A percentile compares a stretch with the other conserved stretches of the same genome.
Evolutionary conservation across 1,139 yeast genomes (phyloP).

Genomic region (Pneumocystis jirovecii): DNA sequence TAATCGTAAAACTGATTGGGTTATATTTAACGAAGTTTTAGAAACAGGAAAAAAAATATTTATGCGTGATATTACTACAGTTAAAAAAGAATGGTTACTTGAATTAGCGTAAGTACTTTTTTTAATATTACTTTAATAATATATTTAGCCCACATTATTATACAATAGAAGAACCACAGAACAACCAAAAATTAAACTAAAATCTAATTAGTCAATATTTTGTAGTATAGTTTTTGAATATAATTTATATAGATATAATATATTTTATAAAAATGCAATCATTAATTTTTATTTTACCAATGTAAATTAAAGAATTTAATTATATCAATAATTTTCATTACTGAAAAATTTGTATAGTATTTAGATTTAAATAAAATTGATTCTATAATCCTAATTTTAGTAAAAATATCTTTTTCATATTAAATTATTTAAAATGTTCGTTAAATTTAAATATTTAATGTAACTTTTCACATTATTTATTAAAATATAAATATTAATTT

Average conservation of each 20-base stretch:
- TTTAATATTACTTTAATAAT: not conserved
- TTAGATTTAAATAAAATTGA: not conserved
- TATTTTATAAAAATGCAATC: not conserved
- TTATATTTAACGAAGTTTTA: conserved; percentile 12
- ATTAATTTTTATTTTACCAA: not conserved
- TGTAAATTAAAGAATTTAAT: not conserved
- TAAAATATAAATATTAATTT: no score
- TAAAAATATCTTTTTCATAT: not conserved
- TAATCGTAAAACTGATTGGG: conserved; percentile 14
- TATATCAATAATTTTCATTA: not conserved
- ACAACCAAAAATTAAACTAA: not conserved
- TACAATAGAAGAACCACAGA: not conserved
- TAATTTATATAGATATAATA: not conserved
- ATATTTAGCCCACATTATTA: not conserved
- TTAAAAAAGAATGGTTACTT: conserved; percentile 15
- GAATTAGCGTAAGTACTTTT: conserved; percentile 8
- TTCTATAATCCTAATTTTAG: not conserved
- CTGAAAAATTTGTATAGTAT: not conserved
- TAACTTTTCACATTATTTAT: no score
- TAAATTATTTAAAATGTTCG: not conserved
- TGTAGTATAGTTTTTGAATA: not conserved
- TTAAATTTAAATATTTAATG: not conserved
- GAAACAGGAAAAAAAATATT: conserved; percentile 12
- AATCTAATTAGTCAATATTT: not conserved
- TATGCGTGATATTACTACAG: conserved; percentile 12